Base-by-base conservation (phyloP, 2,329 filamentous ascomycete species). In the Scytalidium sp. region DNA sequence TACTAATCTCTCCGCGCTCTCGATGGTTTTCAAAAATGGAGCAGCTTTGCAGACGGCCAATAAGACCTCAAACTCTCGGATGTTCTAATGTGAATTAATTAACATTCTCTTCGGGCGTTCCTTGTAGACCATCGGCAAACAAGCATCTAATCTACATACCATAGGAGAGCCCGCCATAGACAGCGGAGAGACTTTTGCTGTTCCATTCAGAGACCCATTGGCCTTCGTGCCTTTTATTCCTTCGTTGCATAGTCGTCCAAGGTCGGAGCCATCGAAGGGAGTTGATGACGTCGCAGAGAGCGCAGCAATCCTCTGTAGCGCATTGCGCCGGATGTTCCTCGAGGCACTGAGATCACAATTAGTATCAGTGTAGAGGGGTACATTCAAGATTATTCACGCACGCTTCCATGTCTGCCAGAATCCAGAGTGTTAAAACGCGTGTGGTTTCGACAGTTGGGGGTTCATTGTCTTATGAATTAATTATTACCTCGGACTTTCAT, bases 21-120 rank as follows among this genome's bases (percentile, higher is more conserved):
- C 82, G 40, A 74, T 69, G 42, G 83, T 84, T 46, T 84, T 78
- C 21, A 97, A 78, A 20, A 83, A 79, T 3, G 90, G 87, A 3
- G 92, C 90, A 47, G 93, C 90, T 71, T 92, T 93, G 75, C 93
- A 97, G 21, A 99, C 78, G 41, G 94, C 90, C 21, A 97, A 73
- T 21, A 99, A 79, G 47, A 96, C 88, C 68, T 99, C 93, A 59
- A 96, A 86, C 75, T 99, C 95, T 62, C 89, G 85, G 47, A 92
- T 83, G 47, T 85, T 89, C 90, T 95, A 65, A n/a, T n/a, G 43
- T 43, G 19, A 23, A 47, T 42, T 50, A 36, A 54, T 61, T 46
- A 60, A 52, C 49, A 22, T 53, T 45, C 36, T 41, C 25, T 46
- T 46, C 23, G 17, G 19, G n/a, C 23, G 15, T 39, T 36, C 8